These are phyloP conservation scores for Saccharomyces hybrid DNA, from an alignment of 1,139 yeast species.

Conservation along the genomic window DNA sequence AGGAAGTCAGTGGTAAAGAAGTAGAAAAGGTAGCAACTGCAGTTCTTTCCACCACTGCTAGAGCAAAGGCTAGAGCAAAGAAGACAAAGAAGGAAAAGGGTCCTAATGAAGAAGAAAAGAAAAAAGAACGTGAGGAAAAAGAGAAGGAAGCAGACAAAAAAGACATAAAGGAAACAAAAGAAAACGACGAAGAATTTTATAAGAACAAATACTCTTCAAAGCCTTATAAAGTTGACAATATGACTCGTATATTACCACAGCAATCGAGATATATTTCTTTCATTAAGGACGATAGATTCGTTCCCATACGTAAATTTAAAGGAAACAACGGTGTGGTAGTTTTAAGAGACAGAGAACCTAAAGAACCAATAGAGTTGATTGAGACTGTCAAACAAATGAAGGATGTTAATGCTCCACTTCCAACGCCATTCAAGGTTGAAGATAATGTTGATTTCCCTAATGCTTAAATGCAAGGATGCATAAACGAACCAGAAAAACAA, in stretches of 20 bases:
- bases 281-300: conserved; percentile 65
- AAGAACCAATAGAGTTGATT: conserved; percentile 57
- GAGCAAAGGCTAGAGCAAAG: conserved; percentile 88
- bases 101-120: conserved; percentile 26
- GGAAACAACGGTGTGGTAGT: conserved; percentile 80
- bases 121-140: conserved; percentile 35
- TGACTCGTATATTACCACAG: conserved; percentile 86
- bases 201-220: conserved; percentile 42
- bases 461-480: neutral
- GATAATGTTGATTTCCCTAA: conserved; percentile 26
- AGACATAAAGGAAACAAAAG: conserved; percentile 23
- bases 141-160: conserved; percentile 27
- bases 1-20: conserved; percentile 71
- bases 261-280: conserved; percentile 82
- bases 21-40: conserved; percentile 92
- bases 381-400: conserved; percentile 82
- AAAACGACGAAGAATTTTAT: conserved; percentile 31
- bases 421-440: conserved; percentile 59
- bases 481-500: neutral
- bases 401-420: conserved; percentile 82
- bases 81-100: conserved; percentile 55
- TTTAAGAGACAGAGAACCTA: conserved; percentile 62
- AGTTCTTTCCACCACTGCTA: conserved; percentile 85
- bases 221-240: conserved; percentile 64
- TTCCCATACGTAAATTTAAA: conserved; percentile 74